These are phyloP conservation scores for Cynara cardunculus DNA, from an alignment of 129 eudicot species.

Conservation along the genomic window DNA sequence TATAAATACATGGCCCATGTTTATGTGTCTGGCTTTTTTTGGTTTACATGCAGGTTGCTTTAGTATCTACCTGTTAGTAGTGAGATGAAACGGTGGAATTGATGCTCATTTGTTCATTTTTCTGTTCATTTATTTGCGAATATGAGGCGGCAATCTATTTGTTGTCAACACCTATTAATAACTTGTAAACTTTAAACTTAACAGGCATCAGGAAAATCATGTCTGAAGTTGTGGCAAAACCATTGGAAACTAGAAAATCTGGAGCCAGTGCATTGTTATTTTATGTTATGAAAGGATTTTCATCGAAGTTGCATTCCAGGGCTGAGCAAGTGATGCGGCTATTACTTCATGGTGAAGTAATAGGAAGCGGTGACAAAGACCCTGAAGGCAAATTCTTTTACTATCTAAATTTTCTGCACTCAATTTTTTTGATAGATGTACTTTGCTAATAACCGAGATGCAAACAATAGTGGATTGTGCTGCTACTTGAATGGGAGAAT, in stretches of 20 bases:
- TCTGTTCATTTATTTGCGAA: neutral
- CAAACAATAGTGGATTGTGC: too few species aligned
- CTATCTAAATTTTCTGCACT: neutral
- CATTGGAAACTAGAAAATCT: conserved; percentile 52
- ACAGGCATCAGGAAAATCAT: conserved; percentile 62
- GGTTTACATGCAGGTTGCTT: too few species aligned
- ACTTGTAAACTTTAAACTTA: neutral
- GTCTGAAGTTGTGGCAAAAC: conserved; percentile 59
- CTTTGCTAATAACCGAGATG: too few species aligned
- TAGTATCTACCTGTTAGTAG: too few species aligned
- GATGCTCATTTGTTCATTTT: neutral
- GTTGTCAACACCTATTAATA: conserved; percentile 16
- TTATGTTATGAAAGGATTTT: conserved; percentile 66
- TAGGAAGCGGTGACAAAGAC: conserved; percentile 45
- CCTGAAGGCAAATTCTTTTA: conserved; percentile 42
- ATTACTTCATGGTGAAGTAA: conserved; percentile 40
- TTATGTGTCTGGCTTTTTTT: too few species aligned
- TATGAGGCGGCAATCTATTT: neutral
- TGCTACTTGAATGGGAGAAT: too few species aligned
- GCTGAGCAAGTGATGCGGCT: conserved; percentile 51
- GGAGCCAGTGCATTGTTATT: conserved; percentile 65
- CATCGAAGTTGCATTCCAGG: conserved; percentile 76
- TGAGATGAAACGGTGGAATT: neutral
- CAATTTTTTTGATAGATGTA: neutral
- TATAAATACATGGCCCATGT: too few species aligned